These are phyloP conservation scores for Fraxinus angustifolia DNA, from an alignment of 305 asterid genomes.

Conservation along the genomic window DNA sequence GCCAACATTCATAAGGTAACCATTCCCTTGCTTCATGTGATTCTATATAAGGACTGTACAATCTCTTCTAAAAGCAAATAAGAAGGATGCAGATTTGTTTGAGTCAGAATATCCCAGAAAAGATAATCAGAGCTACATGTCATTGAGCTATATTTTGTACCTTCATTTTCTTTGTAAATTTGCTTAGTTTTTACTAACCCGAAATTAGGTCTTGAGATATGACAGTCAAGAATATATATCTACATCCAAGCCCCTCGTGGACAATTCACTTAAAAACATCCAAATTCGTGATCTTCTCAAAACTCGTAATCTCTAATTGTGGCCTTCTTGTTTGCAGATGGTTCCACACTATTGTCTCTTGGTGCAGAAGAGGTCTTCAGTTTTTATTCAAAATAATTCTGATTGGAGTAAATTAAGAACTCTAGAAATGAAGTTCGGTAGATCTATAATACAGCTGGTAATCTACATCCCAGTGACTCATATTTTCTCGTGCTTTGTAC, in stretches of 20 bases:
- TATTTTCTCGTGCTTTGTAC: neutral
- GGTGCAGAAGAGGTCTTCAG: neutral
- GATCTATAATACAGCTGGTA: neutral
- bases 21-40: neutral
- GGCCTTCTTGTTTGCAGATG: neutral
- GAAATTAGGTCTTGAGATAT: neutral
- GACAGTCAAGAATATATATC: neutral
- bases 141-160: neutral
- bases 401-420: neutral
- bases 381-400: neutral
- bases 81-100: neutral
- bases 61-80: neutral
- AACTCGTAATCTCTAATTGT: neutral
- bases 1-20: neutral
- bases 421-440: neutral
- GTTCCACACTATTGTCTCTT: neutral
- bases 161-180: neutral
- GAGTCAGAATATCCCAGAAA: neutral
- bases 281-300: neutral
- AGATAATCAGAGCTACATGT: neutral
- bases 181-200: neutral
- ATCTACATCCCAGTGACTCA: neutral
- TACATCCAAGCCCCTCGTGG: neutral
- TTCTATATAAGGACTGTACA: neutral
- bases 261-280: neutral